Evolutionary conservation across 2,329 filamentous ascomycete species (phyloP), one percentile per base, ranked within the genome.

Genomic region (Paraconiothyrium sp.): DNA sequence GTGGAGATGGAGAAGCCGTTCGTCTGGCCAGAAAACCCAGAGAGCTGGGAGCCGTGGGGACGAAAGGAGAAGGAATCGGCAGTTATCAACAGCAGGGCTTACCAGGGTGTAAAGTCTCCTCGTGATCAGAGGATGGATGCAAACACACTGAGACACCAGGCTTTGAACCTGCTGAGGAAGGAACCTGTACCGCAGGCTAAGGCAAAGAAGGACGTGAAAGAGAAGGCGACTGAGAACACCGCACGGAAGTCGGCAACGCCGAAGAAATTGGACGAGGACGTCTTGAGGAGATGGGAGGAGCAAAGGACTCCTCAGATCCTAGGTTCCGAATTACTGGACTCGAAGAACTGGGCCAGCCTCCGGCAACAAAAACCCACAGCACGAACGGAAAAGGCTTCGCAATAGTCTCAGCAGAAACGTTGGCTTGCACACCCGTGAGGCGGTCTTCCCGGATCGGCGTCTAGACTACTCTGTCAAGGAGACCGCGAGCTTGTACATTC

Each of bases 1-100:
- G 92, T 96, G 48, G 92, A 97, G 84, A 87, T 99, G 82, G 88
- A 86, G 64, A 83, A 90, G 82, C 92, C 94, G 4, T 99, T 99
- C 82, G 88, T 92, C 59, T 98, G 92, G 91, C 95, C 95, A 0
- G 85, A 88, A 66, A 79, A 83, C 67, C 91, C 92, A 4, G 79
- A 84, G 66, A 85, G 90, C 75, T 82, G 87, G 64, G 62, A 62
- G 55, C 66, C 70, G 10, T 75, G 74, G 73, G 68, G 71, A 32
- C 79, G 85, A 60, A 78, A 86, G 62, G 79, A 82, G 58, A 78
- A 82, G 68, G 62, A 70, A 49, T 82, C 41, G 75, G 84, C 47
- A 20, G 65, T 64, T 3, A 57, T 63, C 9, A 37, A 66, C 7
- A 57, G 54, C 9, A 51, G 55, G 3, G 58, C 59, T 37, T 57